Percentiles rank a stretch among this genome's conserved stretches.
Conservation (phyloP, 2,329 filamentous ascomycete genomes). For the Penicillium sp. region DNA sequence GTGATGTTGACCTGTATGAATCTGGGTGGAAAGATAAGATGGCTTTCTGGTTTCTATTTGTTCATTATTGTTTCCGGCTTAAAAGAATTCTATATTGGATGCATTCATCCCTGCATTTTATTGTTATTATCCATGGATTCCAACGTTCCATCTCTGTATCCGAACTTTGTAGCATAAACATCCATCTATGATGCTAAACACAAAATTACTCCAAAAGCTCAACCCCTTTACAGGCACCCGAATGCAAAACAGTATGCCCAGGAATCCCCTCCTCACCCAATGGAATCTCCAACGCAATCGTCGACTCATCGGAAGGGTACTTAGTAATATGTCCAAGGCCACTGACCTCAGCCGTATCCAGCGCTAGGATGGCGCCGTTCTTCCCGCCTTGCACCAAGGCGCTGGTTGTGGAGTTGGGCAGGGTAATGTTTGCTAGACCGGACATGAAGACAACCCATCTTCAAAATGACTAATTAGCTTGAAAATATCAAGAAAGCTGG, state of each 20-base stretch:
- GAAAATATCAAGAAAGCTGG: background rate
- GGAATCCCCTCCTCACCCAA: conserved; percentile 36
- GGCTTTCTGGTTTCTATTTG: conserved; percentile 18
- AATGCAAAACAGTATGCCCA: conserved; percentile 42
- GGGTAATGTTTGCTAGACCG: conserved; percentile 44
- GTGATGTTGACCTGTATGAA: conserved; percentile 12
- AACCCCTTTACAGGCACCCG: conserved; percentile 36
- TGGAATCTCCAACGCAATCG: conserved; percentile 42
- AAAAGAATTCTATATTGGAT: conserved; percentile 21
- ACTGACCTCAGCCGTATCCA: conserved; percentile 46
- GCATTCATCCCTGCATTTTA: conserved; percentile 18
- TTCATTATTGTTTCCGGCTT: conserved; percentile 8
- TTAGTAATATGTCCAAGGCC: conserved; percentile 43
- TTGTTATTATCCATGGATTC: background rate
- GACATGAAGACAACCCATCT: conserved; percentile 42
- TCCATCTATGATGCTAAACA: background rate
- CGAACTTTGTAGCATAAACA: background rate
- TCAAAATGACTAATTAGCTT: background rate
- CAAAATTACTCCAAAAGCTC: background rate
- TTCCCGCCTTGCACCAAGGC: conserved; percentile 43
- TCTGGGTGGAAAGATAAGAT: conserved; percentile 14
- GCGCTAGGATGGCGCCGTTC: conserved; percentile 45
- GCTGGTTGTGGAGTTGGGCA: conserved; percentile 41
- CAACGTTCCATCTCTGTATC: background rate
- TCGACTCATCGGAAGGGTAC: conserved; percentile 43